Evolutionary conservation across 116 monocot genomes (phyloP).

Genomic region (Dioscorea cayenensis): DNA sequence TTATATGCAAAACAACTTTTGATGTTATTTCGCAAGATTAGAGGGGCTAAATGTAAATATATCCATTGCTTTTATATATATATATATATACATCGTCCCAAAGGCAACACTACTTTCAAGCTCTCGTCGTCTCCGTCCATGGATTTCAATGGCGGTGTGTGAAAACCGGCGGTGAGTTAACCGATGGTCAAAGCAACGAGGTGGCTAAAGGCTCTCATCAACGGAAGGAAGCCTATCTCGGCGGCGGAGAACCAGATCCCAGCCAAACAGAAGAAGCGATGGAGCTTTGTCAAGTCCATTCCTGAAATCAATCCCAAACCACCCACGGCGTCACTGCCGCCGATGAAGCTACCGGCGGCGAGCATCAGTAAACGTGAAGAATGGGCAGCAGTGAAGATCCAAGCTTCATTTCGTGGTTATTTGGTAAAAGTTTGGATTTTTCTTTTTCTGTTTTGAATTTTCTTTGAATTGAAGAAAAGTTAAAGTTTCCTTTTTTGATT

Average conservation of each 20-base stretch:
- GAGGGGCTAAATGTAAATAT: too few relatives aligned
- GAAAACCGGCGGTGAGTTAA: neutral
- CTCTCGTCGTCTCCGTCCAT: too few relatives aligned
- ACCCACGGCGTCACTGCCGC: neutral
- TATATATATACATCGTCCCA: too few relatives aligned
- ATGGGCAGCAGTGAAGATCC: conserved; percentile 67
- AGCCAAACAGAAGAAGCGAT: conserved; percentile 25
- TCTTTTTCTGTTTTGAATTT: neutral
- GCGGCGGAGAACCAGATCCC: neutral
- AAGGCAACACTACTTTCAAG: too few relatives aligned
- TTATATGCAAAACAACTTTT: too few relatives aligned
- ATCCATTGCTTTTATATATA: too few relatives aligned
- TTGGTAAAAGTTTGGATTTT: conserved; percentile 22
- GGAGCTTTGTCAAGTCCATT: conserved; percentile 50
- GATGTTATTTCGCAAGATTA: too few relatives aligned
- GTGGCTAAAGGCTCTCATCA: conserved; percentile 63
- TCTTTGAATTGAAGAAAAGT: too few relatives aligned
- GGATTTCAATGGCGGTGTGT: too few relatives aligned
- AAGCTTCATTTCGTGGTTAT: conserved; percentile 76
- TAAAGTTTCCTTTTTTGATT: too few relatives aligned
- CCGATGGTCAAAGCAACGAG: conserved; percentile 46
- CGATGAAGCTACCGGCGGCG: conserved; percentile 2
- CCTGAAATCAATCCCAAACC: neutral
- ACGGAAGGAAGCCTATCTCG: conserved; percentile 24
- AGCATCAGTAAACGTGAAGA: conserved; percentile 30